These are phyloP conservation scores for Coemansia sp. DNA, from an alignment of 192 early-diverging fungal species.

Conservation along the genomic window DNA sequence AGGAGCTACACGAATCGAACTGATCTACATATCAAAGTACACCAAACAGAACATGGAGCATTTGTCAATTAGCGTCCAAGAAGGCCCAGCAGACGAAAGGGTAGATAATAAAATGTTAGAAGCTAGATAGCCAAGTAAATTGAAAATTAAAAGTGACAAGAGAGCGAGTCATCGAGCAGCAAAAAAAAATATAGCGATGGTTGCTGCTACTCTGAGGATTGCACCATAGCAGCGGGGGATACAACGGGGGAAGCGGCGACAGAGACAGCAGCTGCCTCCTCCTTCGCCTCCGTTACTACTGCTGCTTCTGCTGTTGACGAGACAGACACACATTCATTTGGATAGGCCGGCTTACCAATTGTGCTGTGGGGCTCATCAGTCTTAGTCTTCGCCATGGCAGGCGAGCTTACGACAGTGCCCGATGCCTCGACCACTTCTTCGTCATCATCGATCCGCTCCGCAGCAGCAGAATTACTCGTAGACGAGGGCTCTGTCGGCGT, in stretches of 20 bases:
- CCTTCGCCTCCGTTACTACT: not conserved
- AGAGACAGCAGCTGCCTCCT: not conserved
- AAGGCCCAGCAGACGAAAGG: not conserved
- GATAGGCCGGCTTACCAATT: conserved; percentile 17
- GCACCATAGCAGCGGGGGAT: not conserved
- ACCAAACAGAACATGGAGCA: not conserved
- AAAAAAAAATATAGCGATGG: not conserved
- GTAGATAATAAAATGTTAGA: not conserved
- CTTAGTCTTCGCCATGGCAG: not conserved
- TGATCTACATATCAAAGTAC: conserved; percentile 17
- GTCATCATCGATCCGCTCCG: not conserved
- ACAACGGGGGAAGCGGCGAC: conserved; percentile 1
- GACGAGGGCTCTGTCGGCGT: not conserved
- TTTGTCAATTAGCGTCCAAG: not conserved
- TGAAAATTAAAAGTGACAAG: conserved; percentile 2
- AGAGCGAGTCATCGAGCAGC: conserved; percentile 4
- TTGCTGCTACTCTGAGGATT: conserved; percentile 1
- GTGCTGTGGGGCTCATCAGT: not conserved
- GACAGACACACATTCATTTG: conserved; percentile 9
- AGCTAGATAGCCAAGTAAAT: not conserved
- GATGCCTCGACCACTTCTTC: conserved; percentile 9
- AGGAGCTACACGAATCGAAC: conserved; percentile 30
- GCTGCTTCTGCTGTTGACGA: not conserved
- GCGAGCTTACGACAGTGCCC: conserved; percentile 9
- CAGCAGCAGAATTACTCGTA: not conserved